Evolutionary conservation across 495 filamentous ascomycete species (phyloP).

Genomic region (Tuber magnatum): DNA sequence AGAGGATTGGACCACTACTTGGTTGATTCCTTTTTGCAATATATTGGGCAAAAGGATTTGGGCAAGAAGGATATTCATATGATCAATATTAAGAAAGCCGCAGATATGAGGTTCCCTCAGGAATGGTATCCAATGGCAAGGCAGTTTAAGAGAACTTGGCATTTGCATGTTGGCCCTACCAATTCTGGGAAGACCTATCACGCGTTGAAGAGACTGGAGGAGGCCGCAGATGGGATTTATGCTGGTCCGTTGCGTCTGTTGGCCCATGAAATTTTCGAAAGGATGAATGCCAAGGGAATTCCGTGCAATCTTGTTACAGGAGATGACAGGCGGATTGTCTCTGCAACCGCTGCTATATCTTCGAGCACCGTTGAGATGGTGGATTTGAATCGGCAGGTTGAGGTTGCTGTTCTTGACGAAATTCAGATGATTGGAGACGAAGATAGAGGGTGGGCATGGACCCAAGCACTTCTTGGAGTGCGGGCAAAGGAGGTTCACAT

Average conservation of each 20-base stretch:
- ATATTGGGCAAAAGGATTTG: neutral
- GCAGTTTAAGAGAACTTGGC: constrained; percentile 67
- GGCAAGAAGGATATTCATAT: neutral
- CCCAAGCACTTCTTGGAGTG: constrained; percentile 78
- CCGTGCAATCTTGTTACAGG: constrained; percentile 79
- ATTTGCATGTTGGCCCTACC: constrained; percentile 93
- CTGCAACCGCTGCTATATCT: constrained; percentile 50
- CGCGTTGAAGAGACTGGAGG: constrained; percentile 78
- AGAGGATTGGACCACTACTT: neutral
- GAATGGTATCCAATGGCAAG: constrained; percentile 89
- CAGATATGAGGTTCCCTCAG: constrained; percentile 73
- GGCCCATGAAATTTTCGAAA: constrained; percentile 84
- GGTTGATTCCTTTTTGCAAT: neutral
- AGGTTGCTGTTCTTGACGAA: constrained; percentile 95
- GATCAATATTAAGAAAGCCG: constrained; percentile 55
- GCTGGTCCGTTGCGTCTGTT: constrained; percentile 84
- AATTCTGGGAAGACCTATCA: constrained; percentile 98
- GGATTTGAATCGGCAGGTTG: constrained; percentile 58
- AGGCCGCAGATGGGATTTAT: constrained; percentile 70
- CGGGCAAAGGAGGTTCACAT: constrained; percentile 83
- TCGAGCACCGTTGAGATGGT: constrained; percentile 98
- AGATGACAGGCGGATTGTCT: constrained; percentile 65
- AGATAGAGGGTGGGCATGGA: constrained; percentile 93
- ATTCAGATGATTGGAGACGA: constrained; percentile 90
- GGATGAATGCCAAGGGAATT: constrained; percentile 67